Conservation (phyloP, 2,329 filamentous ascomycete genomes). For the Diaporthe sp. region DNA sequence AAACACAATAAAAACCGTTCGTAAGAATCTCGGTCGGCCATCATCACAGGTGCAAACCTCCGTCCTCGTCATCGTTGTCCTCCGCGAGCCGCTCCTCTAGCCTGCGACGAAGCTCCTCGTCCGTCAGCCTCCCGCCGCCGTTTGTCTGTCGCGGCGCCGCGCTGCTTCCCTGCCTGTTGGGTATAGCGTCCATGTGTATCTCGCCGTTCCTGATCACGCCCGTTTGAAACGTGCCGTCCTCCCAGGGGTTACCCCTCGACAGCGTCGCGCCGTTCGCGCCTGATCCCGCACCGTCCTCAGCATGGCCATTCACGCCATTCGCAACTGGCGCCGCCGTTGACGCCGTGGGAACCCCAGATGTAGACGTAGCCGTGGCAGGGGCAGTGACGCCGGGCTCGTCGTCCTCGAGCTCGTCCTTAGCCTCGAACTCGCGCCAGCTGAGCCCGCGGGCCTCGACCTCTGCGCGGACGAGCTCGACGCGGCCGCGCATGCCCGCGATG, state of each 20-base stretch:
- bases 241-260: slow-evolving; percentile 62
- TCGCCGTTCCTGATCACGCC: slow-evolving; percentile 68
- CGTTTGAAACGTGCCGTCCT: slow-evolving; percentile 74
- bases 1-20: not conserved
- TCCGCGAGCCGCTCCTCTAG: slow-evolving; percentile 68
- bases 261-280: slow-evolving; percentile 44
- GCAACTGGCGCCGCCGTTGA: slow-evolving; percentile 36
- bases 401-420: slow-evolving; percentile 59
- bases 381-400: slow-evolving; percentile 41
- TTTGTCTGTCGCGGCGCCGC: not conserved
- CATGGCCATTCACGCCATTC: slow-evolving; percentile 47
- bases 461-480: slow-evolving; percentile 72
- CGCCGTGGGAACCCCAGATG: not conserved
- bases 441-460: slow-evolving; percentile 74
- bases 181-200: slow-evolving; percentile 58
- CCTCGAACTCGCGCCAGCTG: slow-evolving; percentile 69
- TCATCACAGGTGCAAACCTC: slow-evolving; percentile 76
- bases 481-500: slow-evolving; percentile 76
- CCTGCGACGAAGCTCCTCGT: slow-evolving; percentile 70
- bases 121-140: slow-evolving; percentile 64
- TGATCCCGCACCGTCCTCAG: slow-evolving; percentile 30
- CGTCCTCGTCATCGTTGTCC: slow-evolving; percentile 62
- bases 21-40: not conserved
- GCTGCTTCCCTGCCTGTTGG: slow-evolving; percentile 2
- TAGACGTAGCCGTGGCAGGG: not conserved